Evolutionary conservation across 2,329 filamentous ascomycete species (phyloP).

Genomic region (Elsinoe fawcettii): DNA sequence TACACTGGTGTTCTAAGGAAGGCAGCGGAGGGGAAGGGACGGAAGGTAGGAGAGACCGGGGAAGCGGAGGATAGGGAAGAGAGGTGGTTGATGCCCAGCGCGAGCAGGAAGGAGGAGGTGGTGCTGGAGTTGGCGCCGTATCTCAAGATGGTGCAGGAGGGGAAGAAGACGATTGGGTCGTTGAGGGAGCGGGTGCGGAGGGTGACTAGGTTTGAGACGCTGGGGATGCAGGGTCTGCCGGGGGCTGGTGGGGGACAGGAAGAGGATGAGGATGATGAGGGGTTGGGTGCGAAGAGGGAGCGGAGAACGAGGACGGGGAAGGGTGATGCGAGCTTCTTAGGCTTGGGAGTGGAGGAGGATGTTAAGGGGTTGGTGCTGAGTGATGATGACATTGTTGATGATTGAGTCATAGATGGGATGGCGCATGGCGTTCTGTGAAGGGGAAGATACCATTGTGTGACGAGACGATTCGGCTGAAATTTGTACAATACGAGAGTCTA

Average conservation of each 20-base stretch:
- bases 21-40: slow-evolving; percentile 31
- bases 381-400: slow-evolving; percentile 43
- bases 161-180: slow-evolving; percentile 3
- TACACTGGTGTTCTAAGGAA: slow-evolving; percentile 33
- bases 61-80: neutral
- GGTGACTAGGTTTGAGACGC: slow-evolving; percentile 58
- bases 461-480: too few species aligned
- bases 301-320: slow-evolving; percentile 12
- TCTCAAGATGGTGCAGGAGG: slow-evolving; percentile 9
- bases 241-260: slow-evolving; percentile 23
- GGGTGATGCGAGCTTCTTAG: slow-evolving; percentile 20
- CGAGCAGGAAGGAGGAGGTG: neutral
- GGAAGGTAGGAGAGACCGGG: slow-evolving; percentile 17
- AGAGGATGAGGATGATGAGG: slow-evolving; percentile 17
- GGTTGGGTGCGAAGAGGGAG: slow-evolving; percentile 17
- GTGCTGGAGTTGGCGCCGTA: slow-evolving; percentile 11
- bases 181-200: slow-evolving; percentile 27
- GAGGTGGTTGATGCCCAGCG: neutral
- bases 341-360: slow-evolving; percentile 24
- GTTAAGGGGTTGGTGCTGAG: slow-evolving; percentile 35
- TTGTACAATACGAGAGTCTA: neutral
- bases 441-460: slow-evolving; percentile 1
- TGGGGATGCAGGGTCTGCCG: slow-evolving; percentile 67
- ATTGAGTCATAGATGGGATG: slow-evolving; percentile 15
- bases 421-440: neutral